Base-by-base conservation (phyloP, 1,284 basidiomycete species). In the Stereum hirsutum region DNA sequence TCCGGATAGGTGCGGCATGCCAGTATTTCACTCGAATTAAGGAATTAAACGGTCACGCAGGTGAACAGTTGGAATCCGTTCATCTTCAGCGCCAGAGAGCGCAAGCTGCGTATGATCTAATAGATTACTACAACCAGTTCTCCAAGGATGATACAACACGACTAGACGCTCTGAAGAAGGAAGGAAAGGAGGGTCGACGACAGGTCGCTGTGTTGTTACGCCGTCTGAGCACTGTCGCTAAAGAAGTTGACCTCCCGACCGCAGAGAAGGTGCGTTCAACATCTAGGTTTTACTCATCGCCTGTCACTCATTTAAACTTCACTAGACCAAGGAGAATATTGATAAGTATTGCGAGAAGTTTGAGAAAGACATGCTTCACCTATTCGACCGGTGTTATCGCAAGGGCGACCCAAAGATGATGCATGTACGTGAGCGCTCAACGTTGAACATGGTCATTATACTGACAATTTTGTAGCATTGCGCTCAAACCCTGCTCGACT, bases 401-500 rank as follows among this genome's bases (percentile, higher is more conserved):
- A 89, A 91, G 58, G 93, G 94, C 26, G 96, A 99, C 58, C 96
- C 96, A 0, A 94, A 94, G 63, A 91, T 96, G 85, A 99, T 99
- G 96, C 90, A 92, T 65, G 92, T 93, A 53, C 53, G 84, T 41
- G 17, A 32, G 25, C 19, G 26, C 19, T 37, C 43, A 41, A 10
- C 24, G 15, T 32, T 14, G 14, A 21, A 30, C 44, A n/a, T 10
- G n/a, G 25, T 14, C 15, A 46, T 3, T 32, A 26, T 41, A 12
- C 33, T 45, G 8, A 48, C 41, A n/a, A 38, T 41, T 33, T 6
- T 40, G 4, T 52, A 96, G 89, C 96, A 99, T 59, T 98, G 95
- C 57, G 95, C 96, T 1, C 89, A 94, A 65, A 96, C 93, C 2
- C 68, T 99, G 4, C 78, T 97, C 35, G 95, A 97, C 58, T 99